Conservation (phyloP, 331 rosid species). For the Malus hybrid region DNA sequence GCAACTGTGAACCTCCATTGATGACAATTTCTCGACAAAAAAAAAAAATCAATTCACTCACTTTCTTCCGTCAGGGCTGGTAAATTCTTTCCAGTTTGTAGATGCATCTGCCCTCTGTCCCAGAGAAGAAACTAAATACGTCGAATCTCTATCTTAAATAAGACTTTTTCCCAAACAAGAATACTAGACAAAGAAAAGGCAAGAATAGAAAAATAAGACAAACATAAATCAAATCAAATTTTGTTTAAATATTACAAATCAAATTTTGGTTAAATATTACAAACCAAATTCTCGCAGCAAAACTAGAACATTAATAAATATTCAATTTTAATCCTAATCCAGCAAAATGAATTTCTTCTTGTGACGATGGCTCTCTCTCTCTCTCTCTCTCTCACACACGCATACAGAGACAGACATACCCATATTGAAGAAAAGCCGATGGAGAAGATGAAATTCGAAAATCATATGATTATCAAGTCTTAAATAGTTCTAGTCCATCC, state of each 20-base stretch:
- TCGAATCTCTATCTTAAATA: slow-evolving; percentile 17
- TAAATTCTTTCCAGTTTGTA: slow-evolving; percentile 89
- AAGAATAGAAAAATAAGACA: neutral
- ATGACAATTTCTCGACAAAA: neutral
- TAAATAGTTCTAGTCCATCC: neutral
- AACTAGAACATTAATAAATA: neutral
- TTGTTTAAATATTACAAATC: too few relatives aligned
- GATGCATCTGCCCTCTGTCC: slow-evolving; percentile 89
- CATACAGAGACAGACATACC: neutral
- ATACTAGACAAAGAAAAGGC: slow-evolving; percentile 8
- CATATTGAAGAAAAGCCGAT: neutral
- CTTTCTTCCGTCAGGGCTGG: slow-evolving; percentile 92
- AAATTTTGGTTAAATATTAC: too few relatives aligned
- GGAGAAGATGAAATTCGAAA: neutral
- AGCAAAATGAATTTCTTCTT: neutral
- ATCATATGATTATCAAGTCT: neutral
- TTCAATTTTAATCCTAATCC: neutral
- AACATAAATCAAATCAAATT: too few relatives aligned
- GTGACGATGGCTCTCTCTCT: neutral
- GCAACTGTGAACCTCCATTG: slow-evolving; percentile 1
- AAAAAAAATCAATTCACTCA: slow-evolving; percentile 28
- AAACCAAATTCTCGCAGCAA: neutral
- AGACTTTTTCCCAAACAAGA: slow-evolving; percentile 6
- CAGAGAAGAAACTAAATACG: slow-evolving; percentile 31
- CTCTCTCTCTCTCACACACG: neutral